A percentile compares a stretch with the other conserved stretches of the same genome.
phyloP scores from a whole-genome alignment of 768 basidiomycete species.

The Boletus tylopilopsis region DNA sequence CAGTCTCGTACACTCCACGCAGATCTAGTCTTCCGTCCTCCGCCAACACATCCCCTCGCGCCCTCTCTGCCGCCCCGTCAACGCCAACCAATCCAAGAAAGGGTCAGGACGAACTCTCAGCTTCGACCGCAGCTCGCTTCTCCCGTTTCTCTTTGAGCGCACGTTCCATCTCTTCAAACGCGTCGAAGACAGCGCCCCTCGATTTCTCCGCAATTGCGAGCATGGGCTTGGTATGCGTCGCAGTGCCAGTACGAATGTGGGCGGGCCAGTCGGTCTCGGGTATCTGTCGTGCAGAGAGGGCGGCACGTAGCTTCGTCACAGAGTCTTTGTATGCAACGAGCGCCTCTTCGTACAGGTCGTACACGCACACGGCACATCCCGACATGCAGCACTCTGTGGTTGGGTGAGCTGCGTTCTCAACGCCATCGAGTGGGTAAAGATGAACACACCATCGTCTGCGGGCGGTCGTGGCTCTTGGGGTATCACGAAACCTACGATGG shows the following conservation, averaged over 20 bases:
- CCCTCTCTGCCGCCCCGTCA: conserved; percentile 18
- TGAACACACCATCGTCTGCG: conserved; percentile 46
- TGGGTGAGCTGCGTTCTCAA: not conserved
- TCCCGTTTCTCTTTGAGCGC: conserved; percentile 47
- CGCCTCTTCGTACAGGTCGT: conserved; percentile 81
- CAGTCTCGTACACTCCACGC: conserved; percentile 38
- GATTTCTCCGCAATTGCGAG: conserved; percentile 10
- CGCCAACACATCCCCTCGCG: conserved; percentile 14
- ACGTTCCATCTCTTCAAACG: conserved; percentile 72
- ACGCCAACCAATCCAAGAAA: not conserved
- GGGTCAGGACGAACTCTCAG: conserved; percentile 38
- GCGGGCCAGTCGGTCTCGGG: conserved; percentile 66
- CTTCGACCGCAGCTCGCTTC: conserved; percentile 27
- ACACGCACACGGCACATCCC: conserved; percentile 88
- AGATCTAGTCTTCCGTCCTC: conserved; percentile 20
- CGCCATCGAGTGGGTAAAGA: too few species aligned
- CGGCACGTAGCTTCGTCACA: conserved; percentile 44
- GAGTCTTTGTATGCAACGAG: conserved; percentile 58
- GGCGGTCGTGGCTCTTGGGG: conserved; percentile 63
- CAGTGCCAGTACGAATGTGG: conserved; percentile 34
- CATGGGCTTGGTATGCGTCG: not conserved
- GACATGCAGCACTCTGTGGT: conserved; percentile 89
- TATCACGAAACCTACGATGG: conserved; percentile 36
- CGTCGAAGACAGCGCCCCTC: conserved; percentile 44
- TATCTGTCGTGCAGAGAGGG: conserved; percentile 46